Base-by-base conservation (phyloP, 805 yeast genomes). In the Myxozyma udenii region DNA sequence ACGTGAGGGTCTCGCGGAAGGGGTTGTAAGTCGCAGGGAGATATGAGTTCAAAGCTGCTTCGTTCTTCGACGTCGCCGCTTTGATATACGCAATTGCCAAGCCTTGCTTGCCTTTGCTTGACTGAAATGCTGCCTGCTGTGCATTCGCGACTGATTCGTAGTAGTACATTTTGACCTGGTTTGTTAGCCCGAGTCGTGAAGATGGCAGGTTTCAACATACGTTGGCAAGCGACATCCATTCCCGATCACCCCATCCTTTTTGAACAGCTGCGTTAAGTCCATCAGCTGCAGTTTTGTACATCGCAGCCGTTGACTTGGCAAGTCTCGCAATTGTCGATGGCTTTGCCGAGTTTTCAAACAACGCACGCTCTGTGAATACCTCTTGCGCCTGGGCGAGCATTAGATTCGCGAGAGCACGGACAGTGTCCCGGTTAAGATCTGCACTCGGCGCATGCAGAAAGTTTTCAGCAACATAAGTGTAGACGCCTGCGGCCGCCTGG, bases 371-470 rank as follows among this genome's bases (percentile, higher is more conserved):
- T 2, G 84, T 69, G 65, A 91, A 90, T 4, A 85, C 77, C 60
- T 93, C 96, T 65, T 90, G 96, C 2, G 93, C 87, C 66, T 91
- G 96, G 0, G 95, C 93, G 49, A 88, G 71, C 79, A 84, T 80
- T 48, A 90, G 66, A 57, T 76, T 77, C 14, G 75, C 66, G 45
- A 91, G 74, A 32, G 87, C 83, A 38, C 75, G 74, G 7, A 87
- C 79, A 0, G 87, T 81, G 21, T 83, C 79, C 30, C 84, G 85
- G 53, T 77, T 74, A 44, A 90, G 71, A 67, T 91, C 98, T 3
- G 76, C 72, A 3, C 89, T 80, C 0, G 98, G 96, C 0, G 96
- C 91, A 68, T 90, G 93, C 42, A 89, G 70, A 68, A 91, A 91
- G 67, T 85, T 86, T 60, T 85, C 91, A 40, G 83, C 76, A 23